Evolutionary conservation across 345 rosid genomes (phyloP).

Genomic region (Pistacia atlantica): DNA sequence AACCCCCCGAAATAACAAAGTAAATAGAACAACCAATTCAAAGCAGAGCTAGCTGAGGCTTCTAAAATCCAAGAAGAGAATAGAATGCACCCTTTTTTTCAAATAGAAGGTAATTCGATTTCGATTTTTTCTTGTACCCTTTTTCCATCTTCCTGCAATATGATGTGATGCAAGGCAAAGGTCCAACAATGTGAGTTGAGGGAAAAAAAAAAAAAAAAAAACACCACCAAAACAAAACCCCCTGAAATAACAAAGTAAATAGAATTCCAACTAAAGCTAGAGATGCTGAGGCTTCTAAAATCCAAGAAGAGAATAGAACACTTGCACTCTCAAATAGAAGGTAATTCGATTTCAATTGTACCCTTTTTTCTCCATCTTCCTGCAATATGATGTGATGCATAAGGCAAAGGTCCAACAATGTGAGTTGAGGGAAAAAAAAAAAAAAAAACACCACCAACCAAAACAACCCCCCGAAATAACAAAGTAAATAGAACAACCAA

Average conservation of each 20-base stretch:
- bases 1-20: neutral
- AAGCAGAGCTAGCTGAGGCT: neutral
- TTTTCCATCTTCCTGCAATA: no score
- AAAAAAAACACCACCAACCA: neutral
- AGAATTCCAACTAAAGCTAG: no score
- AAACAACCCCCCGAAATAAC: neutral
- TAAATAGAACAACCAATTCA: conserved; percentile 19
- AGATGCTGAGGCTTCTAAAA: no score
- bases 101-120: no score
- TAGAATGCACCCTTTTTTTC: conserved; percentile 56
- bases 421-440: neutral
- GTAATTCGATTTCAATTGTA: conserved; percentile 58
- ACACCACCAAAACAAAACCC: no score
- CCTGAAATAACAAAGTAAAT: no score
- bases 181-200: no score
- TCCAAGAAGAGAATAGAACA: no score
- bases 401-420: neutral
- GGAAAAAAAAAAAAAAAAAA: no score
- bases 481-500: conserved; percentile 1
- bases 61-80: conserved; percentile 7
- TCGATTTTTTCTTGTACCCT: no score
- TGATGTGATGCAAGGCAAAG: no score
- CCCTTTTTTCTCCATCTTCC: conserved; percentile 78
- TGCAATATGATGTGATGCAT: conserved; percentile 38
- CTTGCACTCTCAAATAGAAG: neutral